Evolutionary conservation across 176 grass and related monocot species (phyloP).

Genomic region (Panicum miliaceum): DNA sequence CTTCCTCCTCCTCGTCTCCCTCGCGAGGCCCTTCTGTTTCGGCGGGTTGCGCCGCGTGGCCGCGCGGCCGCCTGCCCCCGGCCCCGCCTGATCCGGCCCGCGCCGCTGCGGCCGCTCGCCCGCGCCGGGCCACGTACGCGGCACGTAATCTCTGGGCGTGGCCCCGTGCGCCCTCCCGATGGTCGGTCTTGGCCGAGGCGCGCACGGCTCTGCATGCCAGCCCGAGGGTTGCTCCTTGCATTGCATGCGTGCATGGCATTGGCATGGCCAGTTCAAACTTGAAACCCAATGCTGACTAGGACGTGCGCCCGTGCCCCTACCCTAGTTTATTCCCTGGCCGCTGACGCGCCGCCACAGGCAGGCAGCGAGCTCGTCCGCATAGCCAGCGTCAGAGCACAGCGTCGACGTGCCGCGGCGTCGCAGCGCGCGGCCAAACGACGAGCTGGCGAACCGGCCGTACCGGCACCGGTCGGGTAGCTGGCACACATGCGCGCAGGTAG

Average conservation of each 20-base stretch:
- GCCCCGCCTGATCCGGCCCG: background rate
- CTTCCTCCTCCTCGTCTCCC: background rate
- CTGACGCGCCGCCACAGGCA: background rate
- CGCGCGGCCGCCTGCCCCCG: background rate
- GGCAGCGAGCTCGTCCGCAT: background rate
- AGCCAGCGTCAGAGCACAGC: background rate
- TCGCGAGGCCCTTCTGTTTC: background rate
- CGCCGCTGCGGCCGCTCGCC: background rate
- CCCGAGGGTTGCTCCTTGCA: too few species aligned
- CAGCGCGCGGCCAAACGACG: background rate
- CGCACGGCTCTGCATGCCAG: background rate
- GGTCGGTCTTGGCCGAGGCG: background rate
- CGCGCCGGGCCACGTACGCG: background rate
- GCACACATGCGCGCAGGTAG: background rate
- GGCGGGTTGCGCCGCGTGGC: conserved; percentile 26
- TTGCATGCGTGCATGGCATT: too few species aligned
- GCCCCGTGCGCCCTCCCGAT: background rate
- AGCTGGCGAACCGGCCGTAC: background rate
- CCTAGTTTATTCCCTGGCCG: too few species aligned
- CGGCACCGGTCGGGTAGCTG: too few species aligned
- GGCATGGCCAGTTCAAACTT: too few species aligned
- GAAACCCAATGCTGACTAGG: too few species aligned
- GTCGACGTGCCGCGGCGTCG: conserved; percentile 32
- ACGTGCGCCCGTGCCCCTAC: too few species aligned
- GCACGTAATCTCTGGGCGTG: background rate